phyloP scores from a whole-genome alignment of 176 grass and related monocot species.

The Oryza glaberrima region DNA sequence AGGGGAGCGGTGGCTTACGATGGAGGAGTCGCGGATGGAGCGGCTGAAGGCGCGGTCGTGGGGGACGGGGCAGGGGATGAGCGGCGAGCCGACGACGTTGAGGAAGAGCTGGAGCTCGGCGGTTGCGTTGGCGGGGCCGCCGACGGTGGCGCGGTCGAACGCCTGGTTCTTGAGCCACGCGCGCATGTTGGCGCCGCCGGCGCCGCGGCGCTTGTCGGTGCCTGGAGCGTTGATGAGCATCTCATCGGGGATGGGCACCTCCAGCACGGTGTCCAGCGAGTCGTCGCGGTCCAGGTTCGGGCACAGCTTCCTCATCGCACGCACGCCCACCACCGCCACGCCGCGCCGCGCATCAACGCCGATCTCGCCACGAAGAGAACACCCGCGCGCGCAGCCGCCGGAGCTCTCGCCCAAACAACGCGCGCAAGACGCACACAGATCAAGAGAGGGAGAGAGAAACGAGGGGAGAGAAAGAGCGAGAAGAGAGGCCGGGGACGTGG shows the following conservation, averaged over 20 bases:
- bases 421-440: background rate
- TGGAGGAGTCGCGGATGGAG: conserved; percentile 87
- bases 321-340: conserved; percentile 8
- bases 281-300: conserved; percentile 87
- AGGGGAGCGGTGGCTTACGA: conserved; percentile 45
- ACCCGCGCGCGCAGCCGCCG: too few species aligned
- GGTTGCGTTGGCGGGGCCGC: conserved; percentile 37
- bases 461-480: conserved; percentile 26
- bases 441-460: background rate
- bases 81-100: conserved; percentile 89
- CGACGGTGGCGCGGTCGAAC: conserved; percentile 75
- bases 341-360: conserved; percentile 27
- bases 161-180: conserved; percentile 89
- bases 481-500: conserved; percentile 35
- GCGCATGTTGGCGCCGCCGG: conserved; percentile 67
- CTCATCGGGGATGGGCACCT: conserved; percentile 97
- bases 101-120: conserved; percentile 90
- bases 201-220: conserved; percentile 55
- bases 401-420: background rate
- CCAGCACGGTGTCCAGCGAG: conserved; percentile 89
- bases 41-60: conserved; percentile 82
- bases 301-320: conserved; percentile 89
- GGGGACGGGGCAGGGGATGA: conserved; percentile 86
- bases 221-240: conserved; percentile 64
- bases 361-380: background rate